phyloP scores from a whole-genome alignment of 192 early-diverging fungal species.

The Coemansia sp. region DNA sequence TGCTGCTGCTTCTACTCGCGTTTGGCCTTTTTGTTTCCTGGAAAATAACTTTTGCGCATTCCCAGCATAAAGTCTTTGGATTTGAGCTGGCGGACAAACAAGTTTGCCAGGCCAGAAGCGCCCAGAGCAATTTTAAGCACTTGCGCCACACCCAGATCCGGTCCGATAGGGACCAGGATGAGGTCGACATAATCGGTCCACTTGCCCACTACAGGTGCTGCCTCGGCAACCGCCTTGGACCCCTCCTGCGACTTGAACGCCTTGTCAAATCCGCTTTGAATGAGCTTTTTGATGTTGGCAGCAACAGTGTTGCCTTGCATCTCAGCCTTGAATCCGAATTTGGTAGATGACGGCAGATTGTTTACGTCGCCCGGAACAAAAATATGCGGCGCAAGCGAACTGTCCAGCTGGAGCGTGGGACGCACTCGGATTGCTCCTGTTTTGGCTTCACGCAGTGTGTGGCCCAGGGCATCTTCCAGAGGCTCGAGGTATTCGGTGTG shows the following conservation, averaged over 20 bases:
- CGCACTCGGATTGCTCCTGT: slow-evolving; percentile 48
- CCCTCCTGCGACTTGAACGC: background rate
- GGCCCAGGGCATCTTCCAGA: slow-evolving; percentile 26
- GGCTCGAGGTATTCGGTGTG: slow-evolving; percentile 53
- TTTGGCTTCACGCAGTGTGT: slow-evolving; percentile 19
- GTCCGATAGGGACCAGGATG: slow-evolving; percentile 46
- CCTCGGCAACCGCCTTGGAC: slow-evolving; percentile 2
- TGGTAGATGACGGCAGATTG: slow-evolving; percentile 42
- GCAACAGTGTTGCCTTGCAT: slow-evolving; percentile 48
- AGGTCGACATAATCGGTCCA: slow-evolving; percentile 40
- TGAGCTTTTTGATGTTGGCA: slow-evolving; percentile 30
- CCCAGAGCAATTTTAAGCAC: slow-evolving; percentile 35
- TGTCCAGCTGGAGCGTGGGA: slow-evolving; percentile 55
- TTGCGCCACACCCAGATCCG: slow-evolving; percentile 36
- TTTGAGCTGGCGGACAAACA: slow-evolving; percentile 35
- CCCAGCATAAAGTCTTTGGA: slow-evolving; percentile 46
- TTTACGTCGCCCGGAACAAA: slow-evolving; percentile 59
- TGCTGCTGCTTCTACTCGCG: slow-evolving; percentile 1
- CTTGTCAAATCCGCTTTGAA: slow-evolving; percentile 30
- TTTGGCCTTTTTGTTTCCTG: slow-evolving; percentile 8
- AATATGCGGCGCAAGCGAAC: slow-evolving; percentile 49
- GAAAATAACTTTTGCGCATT: slow-evolving; percentile 33
- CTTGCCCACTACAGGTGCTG: slow-evolving; percentile 19
- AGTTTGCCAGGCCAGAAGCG: slow-evolving; percentile 16
- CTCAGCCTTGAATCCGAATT: slow-evolving; percentile 51